Evolutionary conservation across 257 asterid species (phyloP).

Genomic region (Penstemon newberryi): DNA sequence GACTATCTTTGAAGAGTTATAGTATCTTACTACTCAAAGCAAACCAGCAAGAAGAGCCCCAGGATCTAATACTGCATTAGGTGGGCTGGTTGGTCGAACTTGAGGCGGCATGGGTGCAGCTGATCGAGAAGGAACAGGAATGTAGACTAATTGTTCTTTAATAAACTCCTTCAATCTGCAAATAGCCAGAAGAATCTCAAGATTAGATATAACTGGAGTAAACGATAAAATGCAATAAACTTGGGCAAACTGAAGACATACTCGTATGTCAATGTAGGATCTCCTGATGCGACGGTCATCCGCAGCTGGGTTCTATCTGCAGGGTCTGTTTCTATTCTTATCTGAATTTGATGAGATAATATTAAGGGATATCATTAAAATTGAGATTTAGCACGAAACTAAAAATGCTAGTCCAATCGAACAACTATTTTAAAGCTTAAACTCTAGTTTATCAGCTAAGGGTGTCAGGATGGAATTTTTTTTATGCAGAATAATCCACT

Average conservation of each 20-base stretch:
- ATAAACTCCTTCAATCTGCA: conserved; percentile 79
- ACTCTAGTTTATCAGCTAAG: conserved; percentile 3
- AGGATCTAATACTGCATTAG: conserved; percentile 62
- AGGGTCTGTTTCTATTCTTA: conserved; percentile 94
- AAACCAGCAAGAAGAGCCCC: conserved; percentile 84
- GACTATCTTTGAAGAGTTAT: conserved; percentile 21
- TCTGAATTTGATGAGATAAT: conserved; percentile 40
- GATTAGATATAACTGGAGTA: conserved; percentile 11
- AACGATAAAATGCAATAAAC: conserved; percentile 13
- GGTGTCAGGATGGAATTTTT: neutral
- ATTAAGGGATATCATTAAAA: neutral
- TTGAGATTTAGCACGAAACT: neutral
- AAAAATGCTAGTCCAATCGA: neutral
- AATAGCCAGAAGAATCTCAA: conserved; percentile 19
- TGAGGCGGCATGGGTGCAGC: conserved; percentile 54
- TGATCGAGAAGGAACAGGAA: conserved; percentile 55
- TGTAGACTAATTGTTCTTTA: conserved; percentile 69
- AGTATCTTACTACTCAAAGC: conserved; percentile 40
- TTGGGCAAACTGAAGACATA: conserved; percentile 36
- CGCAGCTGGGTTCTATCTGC: conserved; percentile 95
- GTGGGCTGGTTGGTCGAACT: conserved; percentile 50
- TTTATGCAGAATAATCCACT: neutral
- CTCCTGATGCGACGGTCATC: conserved; percentile 88
- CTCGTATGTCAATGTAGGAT: conserved; percentile 79
- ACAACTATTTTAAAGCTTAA: neutral